Evolutionary conservation across 2,329 filamentous ascomycete species (phyloP).

Genomic region (Zelopaecilomyces penicillatus): DNA sequence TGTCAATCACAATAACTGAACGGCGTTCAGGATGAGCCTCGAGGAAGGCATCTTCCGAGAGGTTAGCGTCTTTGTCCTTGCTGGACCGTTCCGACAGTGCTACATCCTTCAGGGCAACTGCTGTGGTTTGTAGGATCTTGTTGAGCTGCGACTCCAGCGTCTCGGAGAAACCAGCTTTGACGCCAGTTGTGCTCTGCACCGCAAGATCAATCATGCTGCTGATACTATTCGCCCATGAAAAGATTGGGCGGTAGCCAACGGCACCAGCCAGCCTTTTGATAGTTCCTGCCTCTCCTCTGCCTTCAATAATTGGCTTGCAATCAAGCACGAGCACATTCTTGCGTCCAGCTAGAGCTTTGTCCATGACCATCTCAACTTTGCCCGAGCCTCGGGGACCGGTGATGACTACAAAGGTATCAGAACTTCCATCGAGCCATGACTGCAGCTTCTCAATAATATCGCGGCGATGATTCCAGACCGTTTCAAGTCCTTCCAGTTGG

Average conservation of each 20-base stretch:
- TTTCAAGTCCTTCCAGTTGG: constrained; percentile 62
- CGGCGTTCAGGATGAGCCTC: constrained; percentile 80
- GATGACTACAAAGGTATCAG: constrained; percentile 87
- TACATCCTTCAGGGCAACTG: constrained; percentile 68
- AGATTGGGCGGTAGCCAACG: constrained; percentile 87
- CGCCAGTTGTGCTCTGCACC: constrained; percentile 85
- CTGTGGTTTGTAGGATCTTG: constrained; percentile 83
- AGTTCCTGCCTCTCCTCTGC: constrained; percentile 75
- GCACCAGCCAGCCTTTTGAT: constrained; percentile 73
- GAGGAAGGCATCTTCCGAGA: constrained; percentile 78
- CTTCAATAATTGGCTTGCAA: constrained; percentile 88
- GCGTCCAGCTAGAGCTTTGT: constrained; percentile 69
- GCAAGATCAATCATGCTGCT: constrained; percentile 89
- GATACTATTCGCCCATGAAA: constrained; percentile 93
- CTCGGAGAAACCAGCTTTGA: constrained; percentile 90
- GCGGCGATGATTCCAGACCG: constrained; percentile 82
- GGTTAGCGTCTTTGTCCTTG: constrained; percentile 60
- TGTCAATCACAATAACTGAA: constrained; percentile 82
- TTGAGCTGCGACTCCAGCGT: constrained; percentile 80
- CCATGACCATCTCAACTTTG: constrained; percentile 78
- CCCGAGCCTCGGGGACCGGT: constrained; percentile 88
- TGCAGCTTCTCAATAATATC: constrained; percentile 74
- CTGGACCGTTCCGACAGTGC: constrained; percentile 62
- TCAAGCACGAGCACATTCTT: constrained; percentile 78
- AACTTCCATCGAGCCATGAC: constrained; percentile 78